Evolutionary conservation across 2,329 filamentous ascomycete species (phyloP).

Genomic region (Colletotrichum sp.): DNA sequence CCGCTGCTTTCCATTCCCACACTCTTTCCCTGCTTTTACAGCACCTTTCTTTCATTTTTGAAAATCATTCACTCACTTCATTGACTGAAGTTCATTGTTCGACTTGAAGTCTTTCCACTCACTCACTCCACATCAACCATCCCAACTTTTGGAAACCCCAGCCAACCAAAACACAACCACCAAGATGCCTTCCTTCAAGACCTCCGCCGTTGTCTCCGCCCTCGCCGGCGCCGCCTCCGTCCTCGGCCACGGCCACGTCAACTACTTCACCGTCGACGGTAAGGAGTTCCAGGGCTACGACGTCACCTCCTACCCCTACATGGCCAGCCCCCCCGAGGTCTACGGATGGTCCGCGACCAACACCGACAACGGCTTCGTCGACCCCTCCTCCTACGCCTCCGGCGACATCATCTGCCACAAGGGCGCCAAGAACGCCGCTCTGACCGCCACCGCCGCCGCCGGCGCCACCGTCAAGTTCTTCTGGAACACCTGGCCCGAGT

Average conservation of each 20-base stretch:
- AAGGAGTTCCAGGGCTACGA: slow-evolving; percentile 32
- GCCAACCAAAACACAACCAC: not conserved
- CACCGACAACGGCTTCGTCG: slow-evolving; percentile 50
- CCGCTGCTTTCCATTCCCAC: slow-evolving; percentile 19
- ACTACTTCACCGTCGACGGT: slow-evolving; percentile 30
- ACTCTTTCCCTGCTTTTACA: slow-evolving; percentile 18
- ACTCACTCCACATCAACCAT: not conserved
- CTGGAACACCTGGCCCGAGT: slow-evolving; percentile 71
- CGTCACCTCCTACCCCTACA: slow-evolving; percentile 28
- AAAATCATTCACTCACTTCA: slow-evolving; percentile 14
- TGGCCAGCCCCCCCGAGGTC: slow-evolving; percentile 30
- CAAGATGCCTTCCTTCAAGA: slow-evolving; percentile 27
- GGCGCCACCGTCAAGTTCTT: slow-evolving; percentile 63
- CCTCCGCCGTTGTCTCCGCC: slow-evolving; percentile 24
- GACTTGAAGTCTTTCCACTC: slow-evolving; percentile 18
- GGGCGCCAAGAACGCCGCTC: slow-evolving; percentile 41
- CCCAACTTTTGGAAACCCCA: slow-evolving; percentile 7
- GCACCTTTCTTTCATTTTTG: slow-evolving; percentile 19
- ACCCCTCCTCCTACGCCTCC: slow-evolving; percentile 41
- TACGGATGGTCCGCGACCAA: slow-evolving; percentile 23
- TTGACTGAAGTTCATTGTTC: slow-evolving; percentile 20
- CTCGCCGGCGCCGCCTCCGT: slow-evolving; percentile 27
- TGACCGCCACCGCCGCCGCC: slow-evolving; percentile 55
- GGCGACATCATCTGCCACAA: slow-evolving; percentile 56
- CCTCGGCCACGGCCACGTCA: slow-evolving; percentile 35